phyloP scores from a whole-genome alignment of 257 asterid species.

The Ajuga chamaepitys region DNA sequence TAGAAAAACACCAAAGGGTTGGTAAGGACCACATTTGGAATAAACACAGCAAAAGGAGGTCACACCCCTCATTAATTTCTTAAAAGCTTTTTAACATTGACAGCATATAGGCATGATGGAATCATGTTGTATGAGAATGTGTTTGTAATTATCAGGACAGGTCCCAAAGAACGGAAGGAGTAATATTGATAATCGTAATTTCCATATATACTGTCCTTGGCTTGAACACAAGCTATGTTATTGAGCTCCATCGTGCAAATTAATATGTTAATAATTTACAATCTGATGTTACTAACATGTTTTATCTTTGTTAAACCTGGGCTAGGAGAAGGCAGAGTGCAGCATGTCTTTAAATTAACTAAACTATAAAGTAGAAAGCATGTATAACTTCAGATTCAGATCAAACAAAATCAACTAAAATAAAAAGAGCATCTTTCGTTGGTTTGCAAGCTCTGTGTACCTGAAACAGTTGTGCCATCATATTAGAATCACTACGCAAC shows the following conservation, averaged over 20 bases:
- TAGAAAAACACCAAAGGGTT: background rate
- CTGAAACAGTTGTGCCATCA: conserved; percentile 90
- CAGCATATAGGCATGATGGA: background rate
- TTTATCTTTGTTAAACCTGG: background rate
- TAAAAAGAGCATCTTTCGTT: background rate
- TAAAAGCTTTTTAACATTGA: background rate
- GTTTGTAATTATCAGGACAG: background rate
- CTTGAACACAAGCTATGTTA: conserved; percentile 9
- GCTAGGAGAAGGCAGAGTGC: background rate
- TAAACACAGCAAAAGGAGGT: background rate
- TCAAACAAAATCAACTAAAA: background rate
- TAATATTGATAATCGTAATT: background rate
- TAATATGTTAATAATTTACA: background rate
- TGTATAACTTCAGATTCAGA: no score
- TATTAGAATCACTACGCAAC: conserved; percentile 67
- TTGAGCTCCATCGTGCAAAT: background rate
- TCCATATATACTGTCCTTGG: background rate
- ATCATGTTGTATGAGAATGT: background rate
- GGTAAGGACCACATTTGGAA: background rate
- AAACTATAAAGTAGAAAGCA: no score
- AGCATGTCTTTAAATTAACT: background rate
- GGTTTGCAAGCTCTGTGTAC: conserved; percentile 27
- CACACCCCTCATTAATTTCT: background rate
- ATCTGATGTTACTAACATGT: background rate
- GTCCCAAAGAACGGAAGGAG: background rate